These are phyloP conservation scores for Kluyveromyces marxianus DNA, from an alignment of 1,139 yeast species.

Conservation along the genomic window DNA sequence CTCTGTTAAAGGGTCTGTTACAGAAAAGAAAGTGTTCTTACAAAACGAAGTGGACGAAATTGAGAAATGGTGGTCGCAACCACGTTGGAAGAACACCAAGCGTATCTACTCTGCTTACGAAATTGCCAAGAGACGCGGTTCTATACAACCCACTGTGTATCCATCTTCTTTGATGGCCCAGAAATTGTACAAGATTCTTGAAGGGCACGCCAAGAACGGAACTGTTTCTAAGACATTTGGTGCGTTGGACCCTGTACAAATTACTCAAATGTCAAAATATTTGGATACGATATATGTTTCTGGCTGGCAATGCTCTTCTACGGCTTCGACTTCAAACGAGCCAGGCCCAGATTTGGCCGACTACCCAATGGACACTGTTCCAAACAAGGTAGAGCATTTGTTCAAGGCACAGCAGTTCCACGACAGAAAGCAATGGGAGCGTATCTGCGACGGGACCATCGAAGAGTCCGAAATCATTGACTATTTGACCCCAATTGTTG, in stretches of 20 bases:
- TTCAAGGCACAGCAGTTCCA: conserved; percentile 97
- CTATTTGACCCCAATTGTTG: conserved; percentile 88
- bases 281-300: conserved; percentile 89
- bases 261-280: conserved; percentile 93
- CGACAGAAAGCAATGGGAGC: conserved; percentile 89
- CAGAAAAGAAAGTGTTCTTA: conserved; percentile 28
- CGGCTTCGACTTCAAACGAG: conserved; percentile 94
- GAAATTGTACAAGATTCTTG: conserved; percentile 63
- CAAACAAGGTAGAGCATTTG: conserved; percentile 94
- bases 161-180: conserved; percentile 80
- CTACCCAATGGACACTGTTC: conserved; percentile 97
- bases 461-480: conserved; percentile 51
- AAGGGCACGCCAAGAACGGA: conserved; percentile 64
- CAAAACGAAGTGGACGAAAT: conserved; percentile 51
- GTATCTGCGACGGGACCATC: conserved; percentile 25
- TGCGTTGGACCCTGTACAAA: conserved; percentile 93
- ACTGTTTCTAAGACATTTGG: conserved; percentile 90
- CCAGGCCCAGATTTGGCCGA: conserved; percentile 98
- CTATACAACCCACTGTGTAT: conserved; percentile 51
- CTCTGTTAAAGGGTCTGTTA: conserved; percentile 25
- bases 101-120: conserved; percentile 87
- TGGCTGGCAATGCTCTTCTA: conserved; percentile 98
- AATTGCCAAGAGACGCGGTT: conserved; percentile 83
- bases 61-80: conserved; percentile 84
- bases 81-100: conserved; percentile 85